Evolutionary conservation across 1,139 yeast genomes (phyloP).

Genomic region (Geotrichum restrictum): DNA sequence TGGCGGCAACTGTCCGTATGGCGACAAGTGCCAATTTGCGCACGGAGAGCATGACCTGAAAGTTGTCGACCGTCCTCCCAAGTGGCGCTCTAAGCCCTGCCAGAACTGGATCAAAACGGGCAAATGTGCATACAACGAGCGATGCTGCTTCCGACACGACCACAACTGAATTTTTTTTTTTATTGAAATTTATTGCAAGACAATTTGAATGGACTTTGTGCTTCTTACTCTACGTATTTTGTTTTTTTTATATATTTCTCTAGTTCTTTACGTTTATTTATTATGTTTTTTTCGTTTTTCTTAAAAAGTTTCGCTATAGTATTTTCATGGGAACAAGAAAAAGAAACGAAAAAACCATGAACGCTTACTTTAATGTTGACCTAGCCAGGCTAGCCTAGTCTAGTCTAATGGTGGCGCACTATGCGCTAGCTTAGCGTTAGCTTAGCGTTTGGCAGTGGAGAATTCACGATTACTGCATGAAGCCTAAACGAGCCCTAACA

Average conservation of each 20-base stretch:
- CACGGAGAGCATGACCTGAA: constrained; percentile 81
- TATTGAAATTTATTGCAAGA: too few relatives aligned
- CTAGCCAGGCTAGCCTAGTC: too few relatives aligned
- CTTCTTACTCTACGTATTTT: too few relatives aligned
- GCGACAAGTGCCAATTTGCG: constrained; percentile 90
- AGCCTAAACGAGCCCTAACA: too few relatives aligned
- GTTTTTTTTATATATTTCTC: neutral
- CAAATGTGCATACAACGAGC: constrained; percentile 78
- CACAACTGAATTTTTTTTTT: neutral
- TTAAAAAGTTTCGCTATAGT: neutral
- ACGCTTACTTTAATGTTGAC: too few relatives aligned
- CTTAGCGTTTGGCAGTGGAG: too few relatives aligned
- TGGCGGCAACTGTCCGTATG: constrained; percentile 76
- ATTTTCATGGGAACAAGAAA: too few relatives aligned
- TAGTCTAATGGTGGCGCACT: too few relatives aligned
- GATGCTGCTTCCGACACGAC: constrained; percentile 84
- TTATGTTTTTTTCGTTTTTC: neutral
- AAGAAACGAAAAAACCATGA: too few relatives aligned
- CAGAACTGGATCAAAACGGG: constrained; percentile 83
- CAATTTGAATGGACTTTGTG: too few relatives aligned
- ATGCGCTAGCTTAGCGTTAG: too few relatives aligned
- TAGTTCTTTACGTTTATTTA: neutral
- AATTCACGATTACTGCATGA: too few relatives aligned
- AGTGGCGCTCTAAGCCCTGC: constrained; percentile 90
- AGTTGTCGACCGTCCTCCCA: constrained; percentile 66